A percentile compares a stretch with the other conserved stretches of the same genome.
Conservation (phyloP, 495 filamentous ascomycete species). For the Parathielavia appendiculata region DNA sequence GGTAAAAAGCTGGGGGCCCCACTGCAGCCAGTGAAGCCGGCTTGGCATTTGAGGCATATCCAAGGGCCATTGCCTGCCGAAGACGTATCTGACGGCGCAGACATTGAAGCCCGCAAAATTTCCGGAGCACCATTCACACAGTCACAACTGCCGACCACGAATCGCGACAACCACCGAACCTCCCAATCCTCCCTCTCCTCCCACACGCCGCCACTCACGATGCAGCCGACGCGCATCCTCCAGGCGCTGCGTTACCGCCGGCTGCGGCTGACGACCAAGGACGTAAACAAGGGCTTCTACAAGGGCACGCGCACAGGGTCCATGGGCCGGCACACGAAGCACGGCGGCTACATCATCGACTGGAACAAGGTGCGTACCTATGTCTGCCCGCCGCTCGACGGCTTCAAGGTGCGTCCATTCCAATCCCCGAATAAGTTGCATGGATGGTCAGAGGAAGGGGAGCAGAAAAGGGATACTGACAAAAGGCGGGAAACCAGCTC, state of each 20-base stretch:
- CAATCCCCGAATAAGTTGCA: too few species aligned
- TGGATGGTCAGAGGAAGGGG: background rate
- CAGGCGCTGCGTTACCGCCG: slow-evolving; percentile 57
- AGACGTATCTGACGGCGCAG: background rate
- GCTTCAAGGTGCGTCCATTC: slow-evolving; percentile 60
- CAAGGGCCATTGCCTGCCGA: background rate
- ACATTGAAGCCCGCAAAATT: background rate
- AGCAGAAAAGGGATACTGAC: background rate
- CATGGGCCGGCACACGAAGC: slow-evolving; percentile 80
- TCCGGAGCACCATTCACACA: background rate
- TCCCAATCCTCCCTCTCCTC: background rate
- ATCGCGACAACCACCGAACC: background rate
- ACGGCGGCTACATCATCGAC: slow-evolving; percentile 78
- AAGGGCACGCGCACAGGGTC: slow-evolving; percentile 87
- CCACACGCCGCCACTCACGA: slow-evolving; percentile 24
- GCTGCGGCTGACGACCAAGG: slow-evolving; percentile 79
- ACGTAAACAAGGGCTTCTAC: slow-evolving; percentile 89
- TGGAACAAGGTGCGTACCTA: slow-evolving; percentile 87
- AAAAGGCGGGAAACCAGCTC: slow-evolving; percentile 42
- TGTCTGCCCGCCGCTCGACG: slow-evolving; percentile 63
- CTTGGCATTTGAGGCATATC: background rate
- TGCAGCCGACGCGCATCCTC: slow-evolving; percentile 69
- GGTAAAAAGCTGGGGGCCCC: slow-evolving; percentile 28
- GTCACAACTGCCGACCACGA: background rate
- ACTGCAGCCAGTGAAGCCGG: too few species aligned